phyloP scores from a whole-genome alignment of 2,329 filamentous ascomycete genomes.

The Penicillium sp. region DNA sequence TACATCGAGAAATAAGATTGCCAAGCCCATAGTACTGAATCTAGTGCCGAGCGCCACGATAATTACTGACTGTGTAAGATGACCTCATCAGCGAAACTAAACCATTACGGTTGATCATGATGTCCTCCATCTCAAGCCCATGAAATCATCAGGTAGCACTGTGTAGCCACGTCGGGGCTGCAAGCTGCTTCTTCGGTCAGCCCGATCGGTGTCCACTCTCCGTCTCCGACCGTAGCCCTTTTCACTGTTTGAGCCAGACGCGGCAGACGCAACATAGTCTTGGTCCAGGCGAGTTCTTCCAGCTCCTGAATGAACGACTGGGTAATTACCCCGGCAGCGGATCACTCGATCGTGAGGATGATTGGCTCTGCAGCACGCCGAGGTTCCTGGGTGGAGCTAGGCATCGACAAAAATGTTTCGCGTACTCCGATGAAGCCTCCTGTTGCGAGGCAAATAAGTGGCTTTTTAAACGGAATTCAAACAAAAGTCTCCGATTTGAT shows the following conservation, averaged over 20 bases:
- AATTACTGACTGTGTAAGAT: background rate
- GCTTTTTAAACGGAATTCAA: background rate
- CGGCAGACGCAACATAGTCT: background rate
- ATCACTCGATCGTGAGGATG: constrained; percentile 1
- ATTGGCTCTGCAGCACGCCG: constrained; percentile 7
- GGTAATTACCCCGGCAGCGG: background rate
- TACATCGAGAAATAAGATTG: background rate
- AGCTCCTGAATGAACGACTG: background rate
- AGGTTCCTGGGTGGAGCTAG: constrained; percentile 4
- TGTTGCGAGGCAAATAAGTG: background rate
- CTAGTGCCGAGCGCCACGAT: background rate
- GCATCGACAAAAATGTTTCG: background rate
- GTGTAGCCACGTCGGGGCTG: background rate
- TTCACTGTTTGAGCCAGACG: background rate
- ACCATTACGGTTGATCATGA: background rate
- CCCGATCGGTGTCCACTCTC: constrained; percentile 11
- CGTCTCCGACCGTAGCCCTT: constrained; percentile 7
- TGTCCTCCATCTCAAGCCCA: background rate
- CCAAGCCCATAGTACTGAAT: background rate
- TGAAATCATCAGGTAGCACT: background rate
- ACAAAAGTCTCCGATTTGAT: background rate
- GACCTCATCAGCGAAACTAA: constrained; percentile 5
- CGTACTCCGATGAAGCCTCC: background rate
- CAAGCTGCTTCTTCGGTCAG: constrained; percentile 1
- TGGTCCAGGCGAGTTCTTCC: background rate